Evolutionary conservation across 306 rosid species (phyloP).

Genomic region (Lupinus albus): DNA sequence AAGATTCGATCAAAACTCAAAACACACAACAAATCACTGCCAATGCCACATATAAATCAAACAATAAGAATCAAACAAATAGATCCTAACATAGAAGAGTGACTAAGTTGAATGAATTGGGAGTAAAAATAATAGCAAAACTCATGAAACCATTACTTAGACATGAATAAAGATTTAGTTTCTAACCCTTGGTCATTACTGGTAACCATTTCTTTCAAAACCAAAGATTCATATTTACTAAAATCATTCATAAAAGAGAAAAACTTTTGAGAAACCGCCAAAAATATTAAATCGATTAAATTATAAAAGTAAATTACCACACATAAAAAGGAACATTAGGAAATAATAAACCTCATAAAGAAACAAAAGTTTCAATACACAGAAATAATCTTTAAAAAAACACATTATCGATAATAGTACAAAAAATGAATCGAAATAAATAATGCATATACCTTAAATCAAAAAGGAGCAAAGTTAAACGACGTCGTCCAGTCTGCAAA

Average conservation of each 20-base stretch:
- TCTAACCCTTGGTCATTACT: not conserved
- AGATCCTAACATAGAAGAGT: not conserved
- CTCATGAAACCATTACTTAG: not conserved
- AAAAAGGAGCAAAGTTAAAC: conserved; percentile 25
- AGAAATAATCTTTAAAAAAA: not conserved
- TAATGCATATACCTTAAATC: conserved; percentile 18
- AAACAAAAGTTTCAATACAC: not conserved
- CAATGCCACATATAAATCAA: not conserved
- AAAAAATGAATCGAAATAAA: not conserved
- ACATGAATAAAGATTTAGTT: not conserved
- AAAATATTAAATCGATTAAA: not conserved
- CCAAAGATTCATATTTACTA: not conserved
- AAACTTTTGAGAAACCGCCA: not conserved
- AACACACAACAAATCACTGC: conserved; percentile 16
- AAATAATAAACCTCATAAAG: not conserved
- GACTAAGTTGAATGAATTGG: not conserved
- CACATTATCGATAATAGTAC: too few species aligned
- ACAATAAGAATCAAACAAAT: too few species aligned
- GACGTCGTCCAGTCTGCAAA: not conserved
- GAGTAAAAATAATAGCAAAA: conserved; percentile 6
- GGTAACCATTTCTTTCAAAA: not conserved
- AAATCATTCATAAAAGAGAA: conserved; percentile 7
- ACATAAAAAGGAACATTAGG: not conserved
- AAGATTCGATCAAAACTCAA: conserved; percentile 8
- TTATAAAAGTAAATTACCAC: not conserved